A percentile compares a stretch with the other conserved stretches of the same genome.
Evolutionary conservation across 345 rosid genomes (phyloP).

Genomic region (Salix dunnii): DNA sequence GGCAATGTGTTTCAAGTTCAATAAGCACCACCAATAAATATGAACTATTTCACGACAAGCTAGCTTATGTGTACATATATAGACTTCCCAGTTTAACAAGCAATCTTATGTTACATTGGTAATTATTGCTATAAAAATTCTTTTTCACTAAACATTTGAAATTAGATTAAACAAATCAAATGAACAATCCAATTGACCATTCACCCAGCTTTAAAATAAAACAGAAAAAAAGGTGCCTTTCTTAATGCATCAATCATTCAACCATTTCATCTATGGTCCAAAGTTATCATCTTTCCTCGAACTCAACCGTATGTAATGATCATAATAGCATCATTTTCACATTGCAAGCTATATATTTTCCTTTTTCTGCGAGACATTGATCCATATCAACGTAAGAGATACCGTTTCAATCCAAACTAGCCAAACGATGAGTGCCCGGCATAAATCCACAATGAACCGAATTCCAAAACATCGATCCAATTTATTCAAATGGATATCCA

Average conservation of each 20-base stretch:
- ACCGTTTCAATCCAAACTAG: neutral
- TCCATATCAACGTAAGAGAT: slow-evolving; percentile 1
- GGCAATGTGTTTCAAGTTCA: neutral
- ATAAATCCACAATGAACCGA: neutral
- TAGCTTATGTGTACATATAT: neutral
- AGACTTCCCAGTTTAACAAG: neutral
- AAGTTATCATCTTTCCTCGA: neutral
- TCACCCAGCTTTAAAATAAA: neutral
- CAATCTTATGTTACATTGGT: neutral
- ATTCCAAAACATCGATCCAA: neutral
- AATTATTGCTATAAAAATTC: neutral
- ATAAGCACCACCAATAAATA: neutral
- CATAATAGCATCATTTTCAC: neutral
- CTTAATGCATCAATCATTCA: neutral
- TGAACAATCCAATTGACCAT: neutral
- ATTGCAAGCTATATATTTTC: neutral
- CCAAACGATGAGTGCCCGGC: neutral
- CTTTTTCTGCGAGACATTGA: slow-evolving; percentile 5
- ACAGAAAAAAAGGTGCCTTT: neutral
- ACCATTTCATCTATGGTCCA: neutral
- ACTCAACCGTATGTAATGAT: neutral
- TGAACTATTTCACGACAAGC: neutral
- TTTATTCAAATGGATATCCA: neutral
- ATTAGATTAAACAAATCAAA: neutral
- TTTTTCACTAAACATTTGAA: neutral